Percentiles rank a stretch among this genome's conserved stretches.
These are phyloP conservation scores for Amoebophrya sp. DNA, from an alignment of 169 alveolate genomes.

Conservation along the genomic window DNA sequence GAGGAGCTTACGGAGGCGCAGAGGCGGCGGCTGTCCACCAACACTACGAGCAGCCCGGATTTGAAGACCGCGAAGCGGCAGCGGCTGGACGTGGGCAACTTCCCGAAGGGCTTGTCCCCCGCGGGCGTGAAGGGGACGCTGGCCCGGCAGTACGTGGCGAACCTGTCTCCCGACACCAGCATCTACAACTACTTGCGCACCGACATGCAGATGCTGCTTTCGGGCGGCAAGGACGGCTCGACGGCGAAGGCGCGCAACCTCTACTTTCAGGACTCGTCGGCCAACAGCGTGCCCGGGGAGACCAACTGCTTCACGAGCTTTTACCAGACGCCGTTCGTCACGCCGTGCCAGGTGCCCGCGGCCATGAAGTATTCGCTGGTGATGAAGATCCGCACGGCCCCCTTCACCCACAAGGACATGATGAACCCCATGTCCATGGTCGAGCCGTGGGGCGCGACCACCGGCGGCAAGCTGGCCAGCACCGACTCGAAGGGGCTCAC, in stretches of 20 bases:
- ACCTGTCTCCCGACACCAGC: not conserved
- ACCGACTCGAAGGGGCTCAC: no score
- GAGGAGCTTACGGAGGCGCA: not conserved
- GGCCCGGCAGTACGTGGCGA: constrained; percentile 3
- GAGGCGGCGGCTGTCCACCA: not conserved
- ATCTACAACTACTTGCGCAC: not conserved
- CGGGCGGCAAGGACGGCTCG: not conserved
- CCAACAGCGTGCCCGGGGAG: not conserved
- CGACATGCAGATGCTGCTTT: not conserved
- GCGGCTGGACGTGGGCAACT: not conserved
- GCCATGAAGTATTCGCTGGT: not conserved
- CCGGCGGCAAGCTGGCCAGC: no score
- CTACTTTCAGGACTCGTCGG: not conserved
- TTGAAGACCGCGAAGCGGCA: not conserved
- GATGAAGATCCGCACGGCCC: not conserved
- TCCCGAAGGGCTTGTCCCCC: not conserved
- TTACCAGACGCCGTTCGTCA: not conserved
- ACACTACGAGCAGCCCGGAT: not conserved
- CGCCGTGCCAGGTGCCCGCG: not conserved
- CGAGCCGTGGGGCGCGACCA: no score
- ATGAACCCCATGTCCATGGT: no score
- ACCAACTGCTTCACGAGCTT: not conserved
- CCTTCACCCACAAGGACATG: not conserved
- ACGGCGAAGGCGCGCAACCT: not conserved
- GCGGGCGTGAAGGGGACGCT: not conserved